These are phyloP conservation scores for Colletotrichum horii DNA, from an alignment of 2,329 filamentous ascomycete genomes.

Conservation along the genomic window DNA sequence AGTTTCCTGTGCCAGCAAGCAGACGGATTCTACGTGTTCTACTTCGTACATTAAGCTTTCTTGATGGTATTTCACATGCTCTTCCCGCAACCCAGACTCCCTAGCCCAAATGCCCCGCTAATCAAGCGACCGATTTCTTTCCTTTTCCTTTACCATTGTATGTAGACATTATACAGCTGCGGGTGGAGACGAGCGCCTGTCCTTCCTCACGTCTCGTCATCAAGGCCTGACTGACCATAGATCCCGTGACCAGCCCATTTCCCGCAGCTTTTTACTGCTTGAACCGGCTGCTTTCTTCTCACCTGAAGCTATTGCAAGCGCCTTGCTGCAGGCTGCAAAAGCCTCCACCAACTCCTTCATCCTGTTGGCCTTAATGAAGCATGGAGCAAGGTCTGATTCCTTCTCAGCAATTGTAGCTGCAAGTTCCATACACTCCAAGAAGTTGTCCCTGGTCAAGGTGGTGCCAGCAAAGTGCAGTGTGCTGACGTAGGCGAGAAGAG, in stretches of 20 bases:
- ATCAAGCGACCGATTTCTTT: background rate
- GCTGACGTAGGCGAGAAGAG: constrained; percentile 82
- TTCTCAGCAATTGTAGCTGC: constrained; percentile 76
- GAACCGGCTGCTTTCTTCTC: constrained; percentile 58
- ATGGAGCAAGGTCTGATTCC: constrained; percentile 67
- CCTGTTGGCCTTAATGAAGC: constrained; percentile 68
- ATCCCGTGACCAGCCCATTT: constrained; percentile 68
- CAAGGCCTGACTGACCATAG: constrained; percentile 62
- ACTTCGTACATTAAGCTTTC: background rate
- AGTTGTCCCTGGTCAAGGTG: constrained; percentile 74
- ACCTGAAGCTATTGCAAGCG: constrained; percentile 62
- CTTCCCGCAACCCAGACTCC: background rate
- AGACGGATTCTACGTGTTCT: background rate
- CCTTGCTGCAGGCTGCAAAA: constrained; percentile 79
- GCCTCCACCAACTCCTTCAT: constrained; percentile 79
- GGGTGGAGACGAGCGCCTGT: background rate
- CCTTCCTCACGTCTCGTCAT: background rate
- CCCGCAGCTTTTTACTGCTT: constrained; percentile 63
- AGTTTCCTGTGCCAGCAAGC: background rate
- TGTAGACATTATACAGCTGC: background rate
- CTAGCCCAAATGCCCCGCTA: background rate
- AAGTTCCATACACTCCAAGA: constrained; percentile 88
- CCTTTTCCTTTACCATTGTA: background rate
- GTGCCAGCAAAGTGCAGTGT: constrained; percentile 81
- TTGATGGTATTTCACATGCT: background rate